Conservation (phyloP, 106 monocot species). For the Triglochin maritima region DNA sequence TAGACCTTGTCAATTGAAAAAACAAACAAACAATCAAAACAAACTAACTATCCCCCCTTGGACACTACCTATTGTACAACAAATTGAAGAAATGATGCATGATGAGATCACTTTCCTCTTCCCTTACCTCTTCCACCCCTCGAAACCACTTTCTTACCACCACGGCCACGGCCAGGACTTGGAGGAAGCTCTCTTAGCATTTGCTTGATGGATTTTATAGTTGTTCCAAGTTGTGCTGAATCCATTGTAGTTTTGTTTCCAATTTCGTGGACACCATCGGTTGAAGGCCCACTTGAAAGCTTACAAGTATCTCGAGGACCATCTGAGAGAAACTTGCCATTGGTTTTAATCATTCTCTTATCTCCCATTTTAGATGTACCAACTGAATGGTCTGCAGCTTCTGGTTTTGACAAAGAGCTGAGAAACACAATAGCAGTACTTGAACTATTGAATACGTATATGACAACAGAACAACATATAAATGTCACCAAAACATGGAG, state of each 20-base stretch:
- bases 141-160: neutral
- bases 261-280: neutral
- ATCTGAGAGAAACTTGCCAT: neutral
- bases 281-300: neutral
- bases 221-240: neutral
- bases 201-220: conserved; percentile 8
- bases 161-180: neutral
- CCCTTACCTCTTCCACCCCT: conserved; percentile 3
- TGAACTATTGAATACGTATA: neutral
- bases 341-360: neutral
- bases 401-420: neutral
- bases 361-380: neutral
- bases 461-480: neutral
- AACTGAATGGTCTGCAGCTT: neutral
- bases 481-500: neutral
- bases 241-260: neutral
- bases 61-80: neutral
- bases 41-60: neutral
- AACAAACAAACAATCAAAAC: neutral
- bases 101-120: conserved; percentile 1
- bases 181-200: neutral
- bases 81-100: neutral
- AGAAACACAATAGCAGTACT: neutral
- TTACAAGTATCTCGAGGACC: neutral
- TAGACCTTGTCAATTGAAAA: neutral